phyloP scores from a whole-genome alignment of 257 asterid genomes.

The Ocimum tenuiflorum region DNA sequence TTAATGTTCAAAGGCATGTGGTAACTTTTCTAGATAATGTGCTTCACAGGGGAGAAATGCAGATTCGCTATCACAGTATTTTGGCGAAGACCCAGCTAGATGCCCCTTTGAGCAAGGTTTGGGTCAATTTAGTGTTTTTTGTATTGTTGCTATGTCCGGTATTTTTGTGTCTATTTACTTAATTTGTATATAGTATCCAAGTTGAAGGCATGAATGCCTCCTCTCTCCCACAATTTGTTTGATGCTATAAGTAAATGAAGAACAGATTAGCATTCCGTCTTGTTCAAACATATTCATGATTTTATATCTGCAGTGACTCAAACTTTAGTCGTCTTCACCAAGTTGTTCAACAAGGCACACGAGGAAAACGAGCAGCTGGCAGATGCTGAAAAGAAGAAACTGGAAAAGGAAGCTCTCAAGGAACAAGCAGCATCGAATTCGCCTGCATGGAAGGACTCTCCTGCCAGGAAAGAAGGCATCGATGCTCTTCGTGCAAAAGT shows the following conservation, averaged over 20 bases:
- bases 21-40: slow-evolving; percentile 15
- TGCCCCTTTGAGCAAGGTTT: slow-evolving; percentile 98
- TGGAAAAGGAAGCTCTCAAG: slow-evolving; percentile 89
- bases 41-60: slow-evolving; percentile 88
- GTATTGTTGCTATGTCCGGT: neutral
- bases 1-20: slow-evolving; percentile 3
- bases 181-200: neutral
- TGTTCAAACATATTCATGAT: slow-evolving; percentile 12
- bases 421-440: slow-evolving; percentile 61
- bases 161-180: neutral
- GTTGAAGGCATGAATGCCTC: slow-evolving; percentile 1
- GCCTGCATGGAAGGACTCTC: slow-evolving; percentile 69
- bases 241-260: neutral
- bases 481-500: slow-evolving; percentile 57
- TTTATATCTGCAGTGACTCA: slow-evolving; percentile 68
- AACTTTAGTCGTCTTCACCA: slow-evolving; percentile 69
- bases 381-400: slow-evolving; percentile 82
- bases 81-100: slow-evolving; percentile 98
- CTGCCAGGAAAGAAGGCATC: slow-evolving; percentile 60
- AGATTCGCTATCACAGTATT: slow-evolving; percentile 80
- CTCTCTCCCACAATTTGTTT: neutral
- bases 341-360: slow-evolving; percentile 76
- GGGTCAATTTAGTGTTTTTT: neutral
- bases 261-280: neutral
- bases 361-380: slow-evolving; percentile 80